Evolutionary conservation across 108 stramenopile species (phyloP).

Genomic region (Pseudonitzschia multistriata): DNA sequence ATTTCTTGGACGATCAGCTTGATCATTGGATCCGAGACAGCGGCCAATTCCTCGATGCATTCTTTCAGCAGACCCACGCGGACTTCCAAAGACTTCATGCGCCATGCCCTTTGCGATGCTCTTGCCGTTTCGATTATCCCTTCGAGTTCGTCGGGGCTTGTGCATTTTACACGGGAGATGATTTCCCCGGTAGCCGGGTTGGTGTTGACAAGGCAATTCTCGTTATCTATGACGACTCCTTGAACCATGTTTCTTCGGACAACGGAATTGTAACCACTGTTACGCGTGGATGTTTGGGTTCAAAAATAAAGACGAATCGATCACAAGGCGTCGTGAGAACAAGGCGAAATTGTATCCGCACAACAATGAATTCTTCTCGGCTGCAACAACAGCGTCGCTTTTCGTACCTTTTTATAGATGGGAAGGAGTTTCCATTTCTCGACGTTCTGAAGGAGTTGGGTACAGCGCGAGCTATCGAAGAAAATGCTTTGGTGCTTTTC

Average conservation of each 20-base stretch:
- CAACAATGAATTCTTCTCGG: neutral
- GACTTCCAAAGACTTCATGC: constrained; percentile 36
- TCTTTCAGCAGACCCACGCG: constrained; percentile 52
- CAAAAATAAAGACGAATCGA: neutral
- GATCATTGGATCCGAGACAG: constrained; percentile 22
- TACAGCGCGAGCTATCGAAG: neutral
- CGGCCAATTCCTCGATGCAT: constrained; percentile 40
- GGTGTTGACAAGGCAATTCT: constrained; percentile 55
- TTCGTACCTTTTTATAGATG: neutral
- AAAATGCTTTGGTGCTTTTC: neutral
- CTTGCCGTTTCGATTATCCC: constrained; percentile 42
- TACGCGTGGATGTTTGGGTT: neutral
- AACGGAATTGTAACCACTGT: neutral
- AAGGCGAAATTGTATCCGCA: neutral
- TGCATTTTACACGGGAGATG: constrained; percentile 54
- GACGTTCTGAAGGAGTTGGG: neutral
- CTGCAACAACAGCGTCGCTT: neutral
- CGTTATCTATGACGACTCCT: constrained; percentile 63
- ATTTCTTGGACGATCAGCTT: constrained; percentile 60
- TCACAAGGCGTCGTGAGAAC: neutral
- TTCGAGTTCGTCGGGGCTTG: constrained; percentile 53
- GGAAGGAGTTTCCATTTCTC: neutral
- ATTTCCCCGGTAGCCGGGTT: constrained; percentile 77
- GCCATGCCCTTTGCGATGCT: constrained; percentile 48
- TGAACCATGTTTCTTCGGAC: constrained; percentile 47